Base-by-base conservation (phyloP, 2,329 filamentous ascomycete species). In the Alternaria sp. region DNA sequence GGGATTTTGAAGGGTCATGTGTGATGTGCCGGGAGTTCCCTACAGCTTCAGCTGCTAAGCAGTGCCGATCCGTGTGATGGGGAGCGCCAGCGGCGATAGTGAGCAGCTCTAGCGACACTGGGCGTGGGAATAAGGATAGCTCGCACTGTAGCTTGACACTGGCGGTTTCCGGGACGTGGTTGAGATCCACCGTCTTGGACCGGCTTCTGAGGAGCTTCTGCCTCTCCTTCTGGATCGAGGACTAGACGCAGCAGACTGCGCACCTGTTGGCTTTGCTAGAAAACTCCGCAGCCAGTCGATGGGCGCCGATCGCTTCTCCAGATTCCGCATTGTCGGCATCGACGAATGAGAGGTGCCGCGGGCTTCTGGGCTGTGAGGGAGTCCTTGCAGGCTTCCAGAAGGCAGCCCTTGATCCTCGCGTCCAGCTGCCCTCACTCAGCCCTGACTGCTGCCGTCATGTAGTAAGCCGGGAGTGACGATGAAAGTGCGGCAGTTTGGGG, bases 1-100 rank as follows among this genome's bases (percentile, higher is more conserved):
- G 58, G 63, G 56, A 40, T 60, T 44, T 46, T 32, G 10, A 51
- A 61, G 51, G 21, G 44, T 57, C 46, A 56, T 32, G 50, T 47
- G 52, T 56, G 36, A 15, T 21, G 51, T 45, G 52, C 43, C 56
- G 57, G 23, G 57, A 43, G 19, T 21, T 32, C 12, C 19, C 43
- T 62, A 54, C 32, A 43, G 57, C 59, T 60, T 45, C 32, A 54
- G 36, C 23, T 44, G 40, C 10, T 46, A 51, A 62, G 43, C 25
- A 51, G 49, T 46, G 58, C 21, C 44, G 53, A 62, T 45, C 44
- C 17, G 49, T 30, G 25, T 59, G 45, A 21, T 30, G 46, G 46
- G 52, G 57, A 61, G 54, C 57, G 59, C 62, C 50, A 61, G 52
- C 54, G 51, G 62, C 21, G 45, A 44, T 54, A 28, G 52, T 44